phyloP scores from a whole-genome alignment of 208 protist species.

The Trypanosoma boissoni region DNA sequence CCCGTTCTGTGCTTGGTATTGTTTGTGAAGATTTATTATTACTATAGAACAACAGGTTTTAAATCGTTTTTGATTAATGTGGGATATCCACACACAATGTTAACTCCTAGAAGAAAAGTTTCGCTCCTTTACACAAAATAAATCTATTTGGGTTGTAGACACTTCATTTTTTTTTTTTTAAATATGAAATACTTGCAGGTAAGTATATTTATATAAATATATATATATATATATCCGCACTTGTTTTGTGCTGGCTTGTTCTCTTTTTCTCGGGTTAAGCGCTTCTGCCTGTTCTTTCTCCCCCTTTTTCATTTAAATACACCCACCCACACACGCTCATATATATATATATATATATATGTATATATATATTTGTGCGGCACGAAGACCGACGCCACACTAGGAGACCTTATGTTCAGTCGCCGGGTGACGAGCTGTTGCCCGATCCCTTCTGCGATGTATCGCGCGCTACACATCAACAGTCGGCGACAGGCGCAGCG shows the following conservation, averaged over 20 bases:
- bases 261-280: neutral
- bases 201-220: neutral
- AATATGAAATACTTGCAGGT: too few relatives aligned
- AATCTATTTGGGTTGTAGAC: too few relatives aligned
- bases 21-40: too few relatives aligned
- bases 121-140: too few relatives aligned
- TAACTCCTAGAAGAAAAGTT: too few relatives aligned
- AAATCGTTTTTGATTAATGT: too few relatives aligned
- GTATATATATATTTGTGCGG: slow-evolving; percentile 9
- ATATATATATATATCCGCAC: neutral
- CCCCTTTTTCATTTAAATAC: slow-evolving; percentile 17
- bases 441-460: slow-evolving; percentile 79
- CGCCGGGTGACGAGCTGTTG: slow-evolving; percentile 76
- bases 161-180: too few relatives aligned
- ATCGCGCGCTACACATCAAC: slow-evolving; percentile 66
- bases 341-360: slow-evolving; percentile 13
- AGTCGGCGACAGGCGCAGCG: slow-evolving; percentile 68
- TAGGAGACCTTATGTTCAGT: slow-evolving; percentile 77
- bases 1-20: too few relatives aligned
- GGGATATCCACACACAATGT: too few relatives aligned
- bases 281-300: neutral
- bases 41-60: too few relatives aligned
- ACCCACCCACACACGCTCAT: slow-evolving; percentile 3
- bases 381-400: too few relatives aligned
- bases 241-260: neutral